A percentile compares a stretch with the other conserved stretches of the same genome.
phyloP scores from a whole-genome alignment of 306 rosid species.

The Parietaria judaica region DNA sequence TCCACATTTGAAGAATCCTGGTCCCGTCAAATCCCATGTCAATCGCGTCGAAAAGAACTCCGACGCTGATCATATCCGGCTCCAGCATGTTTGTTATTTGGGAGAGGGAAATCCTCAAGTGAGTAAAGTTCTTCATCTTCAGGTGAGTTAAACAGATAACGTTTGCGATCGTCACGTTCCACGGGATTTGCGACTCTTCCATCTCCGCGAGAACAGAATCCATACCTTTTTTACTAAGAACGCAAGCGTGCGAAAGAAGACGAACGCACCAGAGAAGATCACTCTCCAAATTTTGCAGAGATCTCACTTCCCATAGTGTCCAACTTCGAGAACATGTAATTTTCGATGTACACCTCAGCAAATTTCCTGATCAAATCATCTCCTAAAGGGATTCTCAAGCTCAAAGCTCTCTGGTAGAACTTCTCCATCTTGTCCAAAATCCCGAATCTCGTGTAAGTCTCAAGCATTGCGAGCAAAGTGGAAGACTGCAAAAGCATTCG shows the following conservation, averaged over 20 bases:
- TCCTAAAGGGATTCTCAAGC: constrained; percentile 32
- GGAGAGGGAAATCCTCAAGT: constrained; percentile 39
- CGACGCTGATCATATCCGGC: constrained; percentile 53
- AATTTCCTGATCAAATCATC: constrained; percentile 55
- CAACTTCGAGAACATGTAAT: constrained; percentile 54
- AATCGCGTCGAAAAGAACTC: constrained; percentile 54
- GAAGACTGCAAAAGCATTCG: constrained; percentile 49
- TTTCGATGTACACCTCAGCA: constrained; percentile 51
- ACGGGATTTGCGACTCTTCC: constrained; percentile 29
- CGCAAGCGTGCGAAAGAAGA: constrained; percentile 62
- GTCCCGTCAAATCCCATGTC: constrained; percentile 46
- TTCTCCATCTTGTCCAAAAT: constrained; percentile 65
- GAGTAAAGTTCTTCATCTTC: constrained; percentile 63
- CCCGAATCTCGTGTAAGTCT: constrained; percentile 59
- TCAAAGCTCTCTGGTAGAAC: constrained; percentile 34
- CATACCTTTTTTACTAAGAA: constrained; percentile 60
- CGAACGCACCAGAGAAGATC: constrained; percentile 57
- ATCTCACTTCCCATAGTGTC: constrained; percentile 57
- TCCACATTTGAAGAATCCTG: constrained; percentile 39
- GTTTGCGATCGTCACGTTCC: constrained; percentile 48
- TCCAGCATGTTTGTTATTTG: constrained; percentile 26
- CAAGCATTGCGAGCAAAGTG: constrained; percentile 56
- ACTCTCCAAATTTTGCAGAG: constrained; percentile 28
- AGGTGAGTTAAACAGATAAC: constrained; percentile 49
- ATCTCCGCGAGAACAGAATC: constrained; percentile 41